Evolutionary conservation across 371 early-diverging fungal genomes (phyloP).

Genomic region (Aphelidium insulamus): DNA sequence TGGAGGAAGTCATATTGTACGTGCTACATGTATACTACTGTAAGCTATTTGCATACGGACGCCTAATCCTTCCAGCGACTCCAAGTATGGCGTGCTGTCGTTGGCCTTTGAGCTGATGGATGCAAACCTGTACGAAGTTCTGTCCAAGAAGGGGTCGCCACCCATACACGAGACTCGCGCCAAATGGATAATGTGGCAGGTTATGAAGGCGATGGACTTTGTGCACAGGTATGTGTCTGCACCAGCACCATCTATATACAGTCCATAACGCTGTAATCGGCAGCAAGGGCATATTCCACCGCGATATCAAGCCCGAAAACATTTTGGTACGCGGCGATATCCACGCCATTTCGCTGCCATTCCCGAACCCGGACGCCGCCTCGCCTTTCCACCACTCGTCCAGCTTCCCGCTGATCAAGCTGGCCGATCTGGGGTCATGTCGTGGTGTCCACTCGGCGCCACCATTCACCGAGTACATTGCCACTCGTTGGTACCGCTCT

Average conservation of each 20-base stretch:
- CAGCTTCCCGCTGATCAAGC: conserved; percentile 17
- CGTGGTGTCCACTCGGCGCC: conserved; percentile 31
- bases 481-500: conserved; percentile 36
- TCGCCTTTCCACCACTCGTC: too few relatives aligned
- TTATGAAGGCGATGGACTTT: conserved; percentile 30
- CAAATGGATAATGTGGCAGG: conserved; percentile 23
- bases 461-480: conserved; percentile 39
- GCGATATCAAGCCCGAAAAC: too few relatives aligned
- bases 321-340: conserved; percentile 35
- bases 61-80: conserved; percentile 13
- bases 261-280: neutral
- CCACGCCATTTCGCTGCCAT: too few relatives aligned
- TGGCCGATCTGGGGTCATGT: conserved; percentile 46
- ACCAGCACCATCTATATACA: too few relatives aligned
- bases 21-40: neutral
- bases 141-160: conserved; percentile 20
- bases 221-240: conserved; percentile 16
- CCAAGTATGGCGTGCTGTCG: conserved; percentile 22
- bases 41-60: neutral
- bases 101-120: conserved; percentile 39
- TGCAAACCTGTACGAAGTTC: conserved; percentile 29
- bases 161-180: conserved; percentile 18
- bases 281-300: conserved; percentile 36
- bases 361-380: too few relatives aligned
- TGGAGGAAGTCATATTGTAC: conserved; percentile 33